Evolutionary conservation across 2,329 filamentous ascomycete genomes (phyloP).

Genomic region (Fusarium multiceps): DNA sequence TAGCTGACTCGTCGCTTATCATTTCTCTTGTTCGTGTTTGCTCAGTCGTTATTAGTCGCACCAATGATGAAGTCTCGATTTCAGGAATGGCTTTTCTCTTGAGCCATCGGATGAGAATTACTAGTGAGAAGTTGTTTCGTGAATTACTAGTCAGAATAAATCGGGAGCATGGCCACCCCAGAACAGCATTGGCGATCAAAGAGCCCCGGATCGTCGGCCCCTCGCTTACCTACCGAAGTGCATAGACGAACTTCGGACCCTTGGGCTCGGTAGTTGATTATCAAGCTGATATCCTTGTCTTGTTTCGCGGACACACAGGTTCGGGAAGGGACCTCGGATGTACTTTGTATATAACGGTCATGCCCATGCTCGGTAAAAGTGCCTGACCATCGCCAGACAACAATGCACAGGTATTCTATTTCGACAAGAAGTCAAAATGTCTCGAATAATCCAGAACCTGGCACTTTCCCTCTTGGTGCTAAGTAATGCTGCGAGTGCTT

Average conservation of each 20-base stretch:
- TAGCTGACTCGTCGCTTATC: neutral
- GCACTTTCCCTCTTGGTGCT: neutral
- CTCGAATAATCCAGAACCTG: neutral
- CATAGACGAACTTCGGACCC: neutral
- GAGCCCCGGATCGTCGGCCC: neutral
- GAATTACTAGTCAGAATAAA: rapidly evolving
- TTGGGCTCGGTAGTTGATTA: neutral
- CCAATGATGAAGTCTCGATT: neutral
- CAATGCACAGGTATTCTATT: rapidly evolving
- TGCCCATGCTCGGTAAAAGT: neutral
- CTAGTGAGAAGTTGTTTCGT: rapidly evolving
- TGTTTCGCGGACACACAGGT: neutral
- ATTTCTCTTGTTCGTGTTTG: neutral
- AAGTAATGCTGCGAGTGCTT: neutral
- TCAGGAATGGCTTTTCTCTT: rapidly evolving
- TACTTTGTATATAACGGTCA: neutral
- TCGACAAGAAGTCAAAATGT: neutral
- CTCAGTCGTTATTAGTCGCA: neutral
- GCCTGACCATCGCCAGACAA: neutral
- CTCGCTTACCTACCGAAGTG: neutral
- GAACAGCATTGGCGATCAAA: neutral
- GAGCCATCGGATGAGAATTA: neutral
- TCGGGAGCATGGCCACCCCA: rapidly evolving
- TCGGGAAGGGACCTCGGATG: neutral
- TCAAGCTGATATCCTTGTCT: neutral